Percentiles rank a stretch among this genome's conserved stretches.
Evolutionary conservation across 2,329 filamentous ascomycete genomes (phyloP).

Genomic region (Coniochaeta sp.): DNA sequence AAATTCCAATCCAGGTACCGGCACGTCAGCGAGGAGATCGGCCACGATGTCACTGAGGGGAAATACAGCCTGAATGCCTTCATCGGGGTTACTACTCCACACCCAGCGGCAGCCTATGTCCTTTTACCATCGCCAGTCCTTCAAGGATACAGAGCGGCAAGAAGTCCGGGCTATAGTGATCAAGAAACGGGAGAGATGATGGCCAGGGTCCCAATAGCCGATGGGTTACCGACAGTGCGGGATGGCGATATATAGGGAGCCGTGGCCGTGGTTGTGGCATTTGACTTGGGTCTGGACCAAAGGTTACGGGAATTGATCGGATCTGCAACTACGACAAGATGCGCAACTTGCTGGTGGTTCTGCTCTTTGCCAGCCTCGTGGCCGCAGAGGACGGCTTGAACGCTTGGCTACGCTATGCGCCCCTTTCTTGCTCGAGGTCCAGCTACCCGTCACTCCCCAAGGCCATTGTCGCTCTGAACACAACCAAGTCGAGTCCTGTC

Average conservation of each 20-base stretch:
- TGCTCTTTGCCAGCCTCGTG: slow-evolving; percentile 21
- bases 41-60: slow-evolving; percentile 3
- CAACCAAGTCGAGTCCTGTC: slow-evolving; percentile 46
- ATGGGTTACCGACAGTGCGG: neutral
- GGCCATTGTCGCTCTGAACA: slow-evolving; percentile 30
- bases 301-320: too few species aligned
- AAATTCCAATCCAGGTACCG: neutral
- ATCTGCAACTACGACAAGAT: neutral
- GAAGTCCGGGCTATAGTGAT: neutral
- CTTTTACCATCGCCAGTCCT: too few species aligned
- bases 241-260: neutral
- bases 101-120: too few species aligned
- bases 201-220: neutral
- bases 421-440: slow-evolving; percentile 21
- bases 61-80: slow-evolving; percentile 1
- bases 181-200: too few species aligned
- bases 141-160: neutral
- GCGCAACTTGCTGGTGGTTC: neutral
- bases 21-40: neutral
- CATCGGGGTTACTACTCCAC: neutral
- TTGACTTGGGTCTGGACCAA: too few species aligned
- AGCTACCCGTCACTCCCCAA: slow-evolving; percentile 13
- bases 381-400: slow-evolving; percentile 53
- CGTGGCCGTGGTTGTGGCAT: too few species aligned
- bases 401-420: slow-evolving; percentile 60